Percentiles rank a stretch among this genome's conserved stretches.
These are phyloP conservation scores for Umbelopsis ramanniana DNA, from an alignment of 192 early-diverging fungal genomes.

Conservation along the genomic window DNA sequence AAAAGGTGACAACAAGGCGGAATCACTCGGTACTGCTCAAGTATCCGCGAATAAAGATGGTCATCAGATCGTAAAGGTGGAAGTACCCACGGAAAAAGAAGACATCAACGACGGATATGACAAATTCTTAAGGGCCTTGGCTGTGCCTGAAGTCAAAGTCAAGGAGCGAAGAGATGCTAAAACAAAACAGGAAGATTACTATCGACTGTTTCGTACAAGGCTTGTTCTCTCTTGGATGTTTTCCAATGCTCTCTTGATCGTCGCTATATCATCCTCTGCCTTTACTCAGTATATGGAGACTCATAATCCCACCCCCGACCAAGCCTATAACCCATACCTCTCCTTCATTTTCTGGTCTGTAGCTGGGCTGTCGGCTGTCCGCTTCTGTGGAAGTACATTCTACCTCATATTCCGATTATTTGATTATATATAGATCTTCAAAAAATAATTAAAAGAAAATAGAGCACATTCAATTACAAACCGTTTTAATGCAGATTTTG, in stretches of 20 bases:
- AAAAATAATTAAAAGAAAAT: not conserved
- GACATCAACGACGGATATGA: conserved; percentile 84
- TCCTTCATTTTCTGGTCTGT: conserved; percentile 90
- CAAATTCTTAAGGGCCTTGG: conserved; percentile 59
- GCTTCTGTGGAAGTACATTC: conserved; percentile 74
- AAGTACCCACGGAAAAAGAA: conserved; percentile 68
- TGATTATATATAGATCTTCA: not conserved
- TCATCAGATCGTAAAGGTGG: conserved; percentile 67
- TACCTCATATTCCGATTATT: conserved; percentile 54
- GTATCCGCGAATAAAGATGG: conserved; percentile 69
- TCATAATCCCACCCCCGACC: conserved; percentile 18
- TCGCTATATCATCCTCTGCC: conserved; percentile 62
- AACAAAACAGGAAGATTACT: conserved; percentile 85
- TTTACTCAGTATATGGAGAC: conserved; percentile 23
- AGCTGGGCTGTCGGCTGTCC: conserved; percentile 66
- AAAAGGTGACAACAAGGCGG: conserved; percentile 68
- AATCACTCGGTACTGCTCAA: conserved; percentile 45
- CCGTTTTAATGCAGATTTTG: not conserved
- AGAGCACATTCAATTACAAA: not conserved
- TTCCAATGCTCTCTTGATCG: conserved; percentile 75
- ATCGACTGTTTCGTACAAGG: conserved; percentile 84
- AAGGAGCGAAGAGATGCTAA: conserved; percentile 67
- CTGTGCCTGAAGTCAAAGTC: conserved; percentile 45
- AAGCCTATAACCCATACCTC: conserved; percentile 66
- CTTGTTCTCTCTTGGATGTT: conserved; percentile 88